Base-by-base conservation (phyloP, 305 asterid genomes). In the Fraxinus dipetala region DNA sequence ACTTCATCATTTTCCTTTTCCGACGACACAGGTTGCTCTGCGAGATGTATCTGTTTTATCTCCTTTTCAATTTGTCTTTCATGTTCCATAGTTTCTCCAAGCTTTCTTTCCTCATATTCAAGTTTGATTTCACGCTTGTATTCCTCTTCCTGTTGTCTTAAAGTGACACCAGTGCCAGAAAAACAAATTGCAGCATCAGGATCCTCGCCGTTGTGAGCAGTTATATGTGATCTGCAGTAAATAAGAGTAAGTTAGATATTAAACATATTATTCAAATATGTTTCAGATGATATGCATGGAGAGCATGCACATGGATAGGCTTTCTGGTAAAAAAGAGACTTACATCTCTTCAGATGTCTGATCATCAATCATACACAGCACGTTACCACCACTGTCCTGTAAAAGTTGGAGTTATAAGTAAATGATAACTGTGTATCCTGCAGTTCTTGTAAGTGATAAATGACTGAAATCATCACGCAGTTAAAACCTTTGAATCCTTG, bases 31-130 rank as follows among this genome's bases (percentile, higher is more conserved):
- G 88, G 85, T 45, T 90, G 97, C 90, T 91, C 98, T 2, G 95
- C 94, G 18, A 96, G 90, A 86, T 91, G 98, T 91, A 90, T 93
- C 87, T 85, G 91, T 85, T 96, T 96, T 16, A 98, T 98, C 87
- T 96, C 99, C 85, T 96, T 90, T 89, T 94, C 99, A 81, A 96
- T 90, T 65, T 90, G 92, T 79, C 98, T 92, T 90, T 96, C 98
- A 87, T 91, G 91, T 82, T 94, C 98, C 90, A 94, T 84, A 80
- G 98, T 94, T 89, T 94, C 99, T 91, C 93, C 98, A 83, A 94
- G 97, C 91, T 94, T 92, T 87, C 97, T 94, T 88, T 96, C 99
- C 87, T 96, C 98, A 3, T 96, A 97, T 90, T 96, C 98, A 78
- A 94, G 97, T 82, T 94, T 98, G 85, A 93, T 87, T 83, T 81